Evolutionary conservation across 2,329 filamentous ascomycete species (phyloP).

Genomic region (Neofusicoccum cordaticola): DNA sequence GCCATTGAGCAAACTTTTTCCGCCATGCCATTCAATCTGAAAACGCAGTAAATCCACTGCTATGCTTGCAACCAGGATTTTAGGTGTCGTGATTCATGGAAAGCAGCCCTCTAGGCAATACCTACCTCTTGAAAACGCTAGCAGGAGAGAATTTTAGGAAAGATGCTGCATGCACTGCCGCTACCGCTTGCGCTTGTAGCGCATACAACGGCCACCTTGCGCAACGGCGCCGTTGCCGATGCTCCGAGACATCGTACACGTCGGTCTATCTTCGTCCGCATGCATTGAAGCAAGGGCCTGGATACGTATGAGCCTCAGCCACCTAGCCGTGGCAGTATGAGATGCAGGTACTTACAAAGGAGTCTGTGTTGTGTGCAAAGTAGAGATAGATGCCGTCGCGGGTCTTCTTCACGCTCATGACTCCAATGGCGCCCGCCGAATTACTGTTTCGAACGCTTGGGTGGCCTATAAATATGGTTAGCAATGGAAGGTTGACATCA

Average conservation of each 20-base stretch:
- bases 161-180: not conserved
- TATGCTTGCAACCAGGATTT: not conserved
- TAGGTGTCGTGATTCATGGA: not conserved
- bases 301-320: not conserved
- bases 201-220: constrained; percentile 52
- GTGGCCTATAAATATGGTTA: constrained; percentile 51
- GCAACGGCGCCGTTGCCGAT: constrained; percentile 52
- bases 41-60: not conserved
- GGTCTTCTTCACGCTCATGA: constrained; percentile 86
- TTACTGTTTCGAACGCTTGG: constrained; percentile 77
- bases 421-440: constrained; percentile 83
- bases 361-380: constrained; percentile 95
- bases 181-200: constrained; percentile 29
- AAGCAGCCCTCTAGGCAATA: not conserved
- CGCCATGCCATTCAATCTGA: not conserved
- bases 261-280: constrained; percentile 68
- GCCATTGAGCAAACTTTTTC: not conserved
- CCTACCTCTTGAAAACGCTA: not conserved
- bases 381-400: constrained; percentile 75
- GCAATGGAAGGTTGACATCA: not conserved
- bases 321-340: not conserved
- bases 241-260: constrained; percentile 84
- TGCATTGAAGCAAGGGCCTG: constrained; percentile 86
- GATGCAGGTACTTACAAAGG: constrained; percentile 50
- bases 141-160: not conserved